phyloP scores from a whole-genome alignment of 805 yeast genomes.

The Saturnispora saitoi region DNA sequence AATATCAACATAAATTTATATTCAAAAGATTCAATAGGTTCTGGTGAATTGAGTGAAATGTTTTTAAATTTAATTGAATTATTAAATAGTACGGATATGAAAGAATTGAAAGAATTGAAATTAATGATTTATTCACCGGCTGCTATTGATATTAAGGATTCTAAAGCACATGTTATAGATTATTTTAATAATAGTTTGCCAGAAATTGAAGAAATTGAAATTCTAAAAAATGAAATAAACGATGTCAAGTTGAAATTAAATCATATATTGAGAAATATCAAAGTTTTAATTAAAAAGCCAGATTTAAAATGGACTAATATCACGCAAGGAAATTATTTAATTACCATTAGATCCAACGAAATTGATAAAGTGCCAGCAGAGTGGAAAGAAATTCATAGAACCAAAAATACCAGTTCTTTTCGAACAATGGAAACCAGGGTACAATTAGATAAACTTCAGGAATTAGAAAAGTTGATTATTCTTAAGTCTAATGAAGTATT shows the following conservation, averaged over 20 bases:
- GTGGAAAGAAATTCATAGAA: conserved; percentile 71
- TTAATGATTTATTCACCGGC: conserved; percentile 43
- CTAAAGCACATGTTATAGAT: conserved; percentile 24
- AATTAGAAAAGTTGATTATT: conserved; percentile 48
- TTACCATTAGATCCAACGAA: conserved; percentile 63
- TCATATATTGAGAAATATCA: conserved; percentile 42
- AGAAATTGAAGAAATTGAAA: conserved; percentile 28
- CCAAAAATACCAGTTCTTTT: conserved; percentile 62
- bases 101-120: conserved; percentile 29
- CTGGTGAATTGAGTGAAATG: conserved; percentile 4
- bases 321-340: conserved; percentile 54
- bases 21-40: conserved; percentile 17
- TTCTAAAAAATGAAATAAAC: conserved; percentile 34
- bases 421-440: conserved; percentile 47
- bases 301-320: conserved; percentile 10
- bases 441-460: conserved; percentile 41
- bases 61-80: neutral
- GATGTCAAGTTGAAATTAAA: conserved; percentile 41
- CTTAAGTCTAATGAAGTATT: conserved; percentile 41
- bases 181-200: conserved; percentile 40
- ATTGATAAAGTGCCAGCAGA: conserved; percentile 53
- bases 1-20: conserved; percentile 4
- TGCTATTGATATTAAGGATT: conserved; percentile 42
- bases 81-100: conserved; percentile 12
- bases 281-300: conserved; percentile 28